Evolutionary conservation across 1,139 yeast species (phyloP).

Genomic region (Geotrichum klebahnii): DNA sequence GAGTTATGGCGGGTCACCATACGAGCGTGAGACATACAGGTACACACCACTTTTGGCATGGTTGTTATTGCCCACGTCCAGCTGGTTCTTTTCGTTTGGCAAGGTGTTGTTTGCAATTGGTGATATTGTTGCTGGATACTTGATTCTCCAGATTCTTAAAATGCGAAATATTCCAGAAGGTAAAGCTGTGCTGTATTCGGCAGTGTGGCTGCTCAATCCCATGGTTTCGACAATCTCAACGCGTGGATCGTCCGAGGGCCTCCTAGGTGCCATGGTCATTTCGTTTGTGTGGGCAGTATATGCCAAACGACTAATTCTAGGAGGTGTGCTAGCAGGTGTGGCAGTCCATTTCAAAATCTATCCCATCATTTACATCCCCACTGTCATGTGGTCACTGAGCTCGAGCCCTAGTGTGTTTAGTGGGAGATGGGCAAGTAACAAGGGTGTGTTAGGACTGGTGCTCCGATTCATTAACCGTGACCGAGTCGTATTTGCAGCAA

Average conservation of each 20-base stretch:
- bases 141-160: conserved; percentile 44
- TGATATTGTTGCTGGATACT: conserved; percentile 74
- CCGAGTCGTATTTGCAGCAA: conserved; percentile 47
- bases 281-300: conserved; percentile 50
- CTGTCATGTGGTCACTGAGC: conserved; percentile 44
- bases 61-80: conserved; percentile 65
- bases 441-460: conserved; percentile 16
- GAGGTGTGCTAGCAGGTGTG: conserved; percentile 67
- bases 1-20: conserved; percentile 62
- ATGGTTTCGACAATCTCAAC: conserved; percentile 93
- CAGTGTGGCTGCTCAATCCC: conserved; percentile 87
- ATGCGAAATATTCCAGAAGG: conserved; percentile 34
- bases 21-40: conserved; percentile 78
- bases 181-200: conserved; percentile 45
- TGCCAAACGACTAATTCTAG: conserved; percentile 40
- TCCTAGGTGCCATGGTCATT: conserved; percentile 74
- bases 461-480: conserved; percentile 45
- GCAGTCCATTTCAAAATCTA: conserved; percentile 88
- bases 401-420: conserved; percentile 25
- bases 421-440: neutral
- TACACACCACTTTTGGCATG: conserved; percentile 89
- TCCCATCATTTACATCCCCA: conserved; percentile 76
- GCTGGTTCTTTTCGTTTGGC: conserved; percentile 59
- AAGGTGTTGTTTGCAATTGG: conserved; percentile 70
- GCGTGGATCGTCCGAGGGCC: conserved; percentile 89